Percentiles rank a stretch among this genome's conserved stretches.
These are phyloP conservation scores for Fusarium citri DNA, from an alignment of 2,329 filamentous ascomycete genomes.

Conservation along the genomic window DNA sequence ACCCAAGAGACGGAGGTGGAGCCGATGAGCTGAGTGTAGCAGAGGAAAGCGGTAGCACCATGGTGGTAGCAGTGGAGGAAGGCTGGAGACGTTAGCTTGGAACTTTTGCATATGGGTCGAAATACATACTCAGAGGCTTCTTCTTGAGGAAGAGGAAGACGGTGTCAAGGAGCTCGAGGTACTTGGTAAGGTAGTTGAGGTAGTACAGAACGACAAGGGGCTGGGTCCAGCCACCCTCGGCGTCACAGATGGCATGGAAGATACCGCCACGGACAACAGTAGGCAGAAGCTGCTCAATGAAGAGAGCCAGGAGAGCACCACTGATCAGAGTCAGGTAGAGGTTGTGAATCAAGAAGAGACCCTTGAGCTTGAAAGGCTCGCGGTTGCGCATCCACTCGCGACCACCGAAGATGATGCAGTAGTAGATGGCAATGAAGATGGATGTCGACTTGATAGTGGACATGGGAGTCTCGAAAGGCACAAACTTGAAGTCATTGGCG, in stretches of 20 bases:
- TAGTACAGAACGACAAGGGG: constrained; percentile 96
- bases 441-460: constrained; percentile 88
- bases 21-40: constrained; percentile 96
- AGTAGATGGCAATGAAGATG: constrained; percentile 87
- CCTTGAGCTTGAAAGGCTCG: constrained; percentile 86
- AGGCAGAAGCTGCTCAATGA: constrained; percentile 90
- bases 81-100: constrained; percentile 61
- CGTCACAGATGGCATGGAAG: constrained; percentile 88
- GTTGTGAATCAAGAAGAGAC: constrained; percentile 95
- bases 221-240: constrained; percentile 90
- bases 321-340: constrained; percentile 91
- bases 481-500: constrained; percentile 86
- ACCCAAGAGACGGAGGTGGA: constrained; percentile 96
- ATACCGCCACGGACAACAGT: constrained; percentile 83
- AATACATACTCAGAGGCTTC: constrained; percentile 81
- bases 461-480: constrained; percentile 84
- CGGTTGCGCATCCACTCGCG: constrained; percentile 91
- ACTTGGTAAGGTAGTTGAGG: constrained; percentile 98
- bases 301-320: constrained; percentile 81
- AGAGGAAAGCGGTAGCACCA: constrained; percentile 94
- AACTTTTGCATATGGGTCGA: neutral
- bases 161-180: constrained; percentile 94
- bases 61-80: constrained; percentile 99
- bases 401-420: constrained; percentile 91
- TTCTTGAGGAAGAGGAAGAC: constrained; percentile 99